Evolutionary conservation across 768 basidiomycete species (phyloP), one percentile per base, ranked within the genome.

Genomic region (Russula virescens): DNA sequence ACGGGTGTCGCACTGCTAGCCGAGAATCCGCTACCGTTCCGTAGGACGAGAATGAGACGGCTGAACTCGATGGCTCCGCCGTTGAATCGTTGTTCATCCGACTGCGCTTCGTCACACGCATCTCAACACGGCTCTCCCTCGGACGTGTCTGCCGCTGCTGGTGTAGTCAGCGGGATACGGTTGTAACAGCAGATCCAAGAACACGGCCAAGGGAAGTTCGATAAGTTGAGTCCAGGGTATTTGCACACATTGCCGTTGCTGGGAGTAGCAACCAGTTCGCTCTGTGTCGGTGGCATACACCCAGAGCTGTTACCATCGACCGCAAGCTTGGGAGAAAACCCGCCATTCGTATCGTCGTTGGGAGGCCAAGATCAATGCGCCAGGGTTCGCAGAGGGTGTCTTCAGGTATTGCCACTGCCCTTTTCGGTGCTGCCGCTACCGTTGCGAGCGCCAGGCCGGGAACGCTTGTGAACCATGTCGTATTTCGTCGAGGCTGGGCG

Each of bases 401-500:
- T 89, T 87, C 52, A 80, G 23, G 77, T 72, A 45, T 76, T 78
- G 64, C 75, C 76, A 26, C 53, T 43, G 25, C n/a, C 38, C 11
- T 54, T 35, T 21, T 28, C 55, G 8, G 61, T 57, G 51, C 63
- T 59, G 28, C 47, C 54, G 18, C 80, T 81, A 57, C 76, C 68
- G 21, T 86, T 82, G 40, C 88, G 83, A 25, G 87, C 86, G 63
- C 92, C 89, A 67, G 91, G 89, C 1, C 91, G 79, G 2, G 91
- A 89, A 45, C 91, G 86, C 71, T 93, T 93, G 64, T 91, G 88
- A 67, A 94, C 91, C 42, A 92, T 85, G 66, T 94, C 91, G 5
- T 89, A 91, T 72, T 93, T 93, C 91, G 93, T 93, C 9, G 88
- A 90, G 64, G 92, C 89, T 2, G 91, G 91, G 26, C 91, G 85